A percentile compares a stretch with the other conserved stretches of the same genome.
Conservation (phyloP, 169 alveolate species). For the Cryptosporidium ubiquitum region DNA sequence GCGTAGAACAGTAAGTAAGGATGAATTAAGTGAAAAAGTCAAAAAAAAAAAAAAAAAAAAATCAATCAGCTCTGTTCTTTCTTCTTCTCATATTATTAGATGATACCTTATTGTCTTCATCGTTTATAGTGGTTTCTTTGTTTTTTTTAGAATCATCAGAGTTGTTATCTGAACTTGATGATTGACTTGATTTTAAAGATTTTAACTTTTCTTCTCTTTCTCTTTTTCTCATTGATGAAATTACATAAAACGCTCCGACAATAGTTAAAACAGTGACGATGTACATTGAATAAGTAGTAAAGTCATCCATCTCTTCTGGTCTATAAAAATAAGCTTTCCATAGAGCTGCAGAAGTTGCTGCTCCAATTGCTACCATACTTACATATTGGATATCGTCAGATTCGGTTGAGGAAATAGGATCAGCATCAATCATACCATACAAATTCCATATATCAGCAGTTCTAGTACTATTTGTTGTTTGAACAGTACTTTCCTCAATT, state of each 20-base stretch:
- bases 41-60: too few relatives aligned
- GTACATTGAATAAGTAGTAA: slow-evolving; percentile 67
- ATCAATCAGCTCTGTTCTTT: slow-evolving; percentile 59
- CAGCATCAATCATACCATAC: slow-evolving; percentile 52
- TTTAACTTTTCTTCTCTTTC: slow-evolving; percentile 12
- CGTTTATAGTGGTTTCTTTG: background rate
- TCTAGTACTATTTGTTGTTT: background rate
- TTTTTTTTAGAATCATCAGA: background rate
- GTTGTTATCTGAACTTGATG: background rate
- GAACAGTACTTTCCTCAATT: background rate
- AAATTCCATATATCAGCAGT: slow-evolving; percentile 55
- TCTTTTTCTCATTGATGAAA: slow-evolving; percentile 44
- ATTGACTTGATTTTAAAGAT: background rate
- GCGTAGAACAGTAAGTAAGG: background rate
- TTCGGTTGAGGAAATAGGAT: slow-evolving; percentile 39
- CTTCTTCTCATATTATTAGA: slow-evolving; percentile 39
- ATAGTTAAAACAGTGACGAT: slow-evolving; percentile 59
- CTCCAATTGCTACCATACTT: slow-evolving; percentile 74
- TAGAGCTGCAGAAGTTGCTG: slow-evolving; percentile 72
- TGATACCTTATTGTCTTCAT: background rate
- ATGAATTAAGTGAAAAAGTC: background rate
- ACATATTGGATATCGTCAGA: slow-evolving; percentile 48
- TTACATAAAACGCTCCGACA: slow-evolving; percentile 50
- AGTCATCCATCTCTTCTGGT: slow-evolving; percentile 72
- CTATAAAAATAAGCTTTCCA: slow-evolving; percentile 70